A percentile compares a stretch with the other conserved stretches of the same genome.
These are phyloP conservation scores for Trichoderma orchidacearum DNA, from an alignment of 495 filamentous ascomycete species.

Conservation along the genomic window DNA sequence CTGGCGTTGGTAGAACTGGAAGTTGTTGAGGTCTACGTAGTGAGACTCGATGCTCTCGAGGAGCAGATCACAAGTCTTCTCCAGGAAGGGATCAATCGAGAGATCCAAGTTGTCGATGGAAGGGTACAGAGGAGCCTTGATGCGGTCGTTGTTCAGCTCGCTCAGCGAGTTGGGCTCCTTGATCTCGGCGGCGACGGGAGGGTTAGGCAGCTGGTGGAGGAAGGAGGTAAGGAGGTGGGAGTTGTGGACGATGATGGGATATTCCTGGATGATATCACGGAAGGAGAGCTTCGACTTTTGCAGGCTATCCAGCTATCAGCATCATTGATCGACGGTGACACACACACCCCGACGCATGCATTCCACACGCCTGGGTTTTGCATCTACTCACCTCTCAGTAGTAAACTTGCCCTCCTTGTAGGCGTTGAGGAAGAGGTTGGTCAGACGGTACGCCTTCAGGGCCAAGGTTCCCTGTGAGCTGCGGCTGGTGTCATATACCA, in stretches of 20 bases:
- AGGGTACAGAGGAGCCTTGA: conserved; percentile 56
- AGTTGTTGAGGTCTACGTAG: conserved; percentile 97
- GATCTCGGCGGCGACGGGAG: conserved; percentile 43
- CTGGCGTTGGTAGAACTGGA: conserved; percentile 94
- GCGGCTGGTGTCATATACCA: conserved; percentile 89
- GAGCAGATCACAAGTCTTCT: conserved; percentile 92
- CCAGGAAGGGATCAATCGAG: conserved; percentile 93
- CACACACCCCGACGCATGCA: too few species aligned
- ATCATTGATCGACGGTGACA: not conserved
- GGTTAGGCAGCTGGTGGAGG: conserved; percentile 65
- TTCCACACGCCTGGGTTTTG: too few species aligned
- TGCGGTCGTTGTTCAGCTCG: conserved; percentile 45
- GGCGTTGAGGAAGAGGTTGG: conserved; percentile 75
- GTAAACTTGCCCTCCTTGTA: conserved; percentile 97
- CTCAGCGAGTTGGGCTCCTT: conserved; percentile 63
- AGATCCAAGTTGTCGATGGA: conserved; percentile 83
- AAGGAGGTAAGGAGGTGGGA: conserved; percentile 92
- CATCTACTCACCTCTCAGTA: conserved; percentile 63
- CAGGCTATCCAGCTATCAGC: conserved; percentile 39
- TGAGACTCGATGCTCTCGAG: conserved; percentile 94
- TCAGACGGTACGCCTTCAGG: conserved; percentile 81
- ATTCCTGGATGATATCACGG: conserved; percentile 85
- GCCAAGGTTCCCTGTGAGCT: conserved; percentile 85
- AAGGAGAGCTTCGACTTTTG: conserved; percentile 86
- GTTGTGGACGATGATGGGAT: conserved; percentile 90